Base-by-base conservation (phyloP, 202 grass and related monocot genomes). In the Carex sylvatica region DNA sequence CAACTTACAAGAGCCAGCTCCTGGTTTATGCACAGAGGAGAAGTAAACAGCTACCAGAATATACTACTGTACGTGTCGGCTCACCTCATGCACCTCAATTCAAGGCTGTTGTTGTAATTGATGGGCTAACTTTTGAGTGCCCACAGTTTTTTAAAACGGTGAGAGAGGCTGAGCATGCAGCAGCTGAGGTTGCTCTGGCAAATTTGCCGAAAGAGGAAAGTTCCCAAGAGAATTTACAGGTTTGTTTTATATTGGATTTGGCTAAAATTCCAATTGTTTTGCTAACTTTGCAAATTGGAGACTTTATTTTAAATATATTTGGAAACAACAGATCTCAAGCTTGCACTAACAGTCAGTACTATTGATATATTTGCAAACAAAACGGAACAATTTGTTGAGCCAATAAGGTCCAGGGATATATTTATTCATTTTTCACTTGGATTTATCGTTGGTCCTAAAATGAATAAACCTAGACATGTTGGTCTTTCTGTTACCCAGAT, bases 131-230 rank as follows among this genome's bases (percentile, higher is more conserved):
- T 55, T 98, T 98, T 76, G 92, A 95, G 85, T 88, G 89, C 83
- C 80, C 84, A 40, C 38, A 78, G 40, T 90, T 64, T 35, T 93
- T 58, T 64, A 28, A 14, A 49, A 90, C 92, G 88, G 0, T 88
- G 31, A 93, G 87, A 64, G 90, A 94, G 83, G 89, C 95, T 16
- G 92, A 98, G 84, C 40, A 67, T 51, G 80, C 84, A 64, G 95
- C 90, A 85, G 95, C 95, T 82, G 66, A 90, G 83, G 79, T 90
- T 66, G 92, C 92, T 80, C 70, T 98, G 22, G 87, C 85, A 84
- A 91, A 66, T 70, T 91, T 93, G 86, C 73, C 82, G 36, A 65
- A 61, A 85, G 87, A 97, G 80, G 85, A 22, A 85, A 80, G 67
- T 76, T 82, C 67, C 65, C 82, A 82, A 70, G 24, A 80, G 51